These are phyloP conservation scores for Phylloporus sp. DNA, from an alignment of 768 basidiomycete genomes.

Conservation along the genomic window DNA sequence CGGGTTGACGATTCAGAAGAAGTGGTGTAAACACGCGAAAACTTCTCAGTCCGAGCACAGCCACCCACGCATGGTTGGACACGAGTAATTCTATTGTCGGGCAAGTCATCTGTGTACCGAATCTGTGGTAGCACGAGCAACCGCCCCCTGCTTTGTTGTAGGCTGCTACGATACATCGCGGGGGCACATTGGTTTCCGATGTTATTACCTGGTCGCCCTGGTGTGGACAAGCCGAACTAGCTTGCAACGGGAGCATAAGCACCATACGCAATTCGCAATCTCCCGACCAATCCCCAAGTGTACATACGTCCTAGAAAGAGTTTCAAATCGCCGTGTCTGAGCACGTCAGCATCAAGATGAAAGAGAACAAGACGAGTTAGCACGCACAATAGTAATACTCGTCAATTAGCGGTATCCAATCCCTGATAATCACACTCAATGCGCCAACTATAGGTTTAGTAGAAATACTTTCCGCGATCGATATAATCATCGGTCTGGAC, in stretches of 20 bases:
- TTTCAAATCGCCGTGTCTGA: conserved; percentile 43
- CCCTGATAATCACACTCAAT: conserved; percentile 63
- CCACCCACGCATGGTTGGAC: too few relatives aligned
- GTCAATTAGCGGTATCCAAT: conserved; percentile 86
- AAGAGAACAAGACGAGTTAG: not conserved
- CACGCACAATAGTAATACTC: conserved; percentile 86
- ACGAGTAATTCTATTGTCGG: too few relatives aligned
- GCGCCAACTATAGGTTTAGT: conserved; percentile 62
- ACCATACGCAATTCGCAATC: not conserved
- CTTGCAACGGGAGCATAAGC: not conserved
- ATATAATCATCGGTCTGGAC: conserved; percentile 72
- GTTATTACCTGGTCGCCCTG: too few relatives aligned
- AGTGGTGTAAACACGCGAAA: conserved; percentile 31
- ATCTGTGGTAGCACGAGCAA: too few relatives aligned
- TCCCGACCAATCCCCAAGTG: not conserved
- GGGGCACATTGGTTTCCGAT: conserved; percentile 14
- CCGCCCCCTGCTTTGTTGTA: conserved; percentile 43
- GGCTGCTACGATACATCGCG: conserved; percentile 49
- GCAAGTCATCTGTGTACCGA: too few relatives aligned
- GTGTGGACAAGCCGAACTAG: not conserved
- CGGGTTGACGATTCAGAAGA: conserved; percentile 6
- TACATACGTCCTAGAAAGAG: conserved; percentile 2
- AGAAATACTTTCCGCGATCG: conserved; percentile 50
- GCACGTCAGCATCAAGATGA: conserved; percentile 3
- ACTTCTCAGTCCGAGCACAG: conserved; percentile 27